A percentile compares a stretch with the other conserved stretches of the same genome.
Evolutionary conservation across 1,139 yeast genomes (phyloP).

Genomic region (Saccharomyces hybrid): DNA sequence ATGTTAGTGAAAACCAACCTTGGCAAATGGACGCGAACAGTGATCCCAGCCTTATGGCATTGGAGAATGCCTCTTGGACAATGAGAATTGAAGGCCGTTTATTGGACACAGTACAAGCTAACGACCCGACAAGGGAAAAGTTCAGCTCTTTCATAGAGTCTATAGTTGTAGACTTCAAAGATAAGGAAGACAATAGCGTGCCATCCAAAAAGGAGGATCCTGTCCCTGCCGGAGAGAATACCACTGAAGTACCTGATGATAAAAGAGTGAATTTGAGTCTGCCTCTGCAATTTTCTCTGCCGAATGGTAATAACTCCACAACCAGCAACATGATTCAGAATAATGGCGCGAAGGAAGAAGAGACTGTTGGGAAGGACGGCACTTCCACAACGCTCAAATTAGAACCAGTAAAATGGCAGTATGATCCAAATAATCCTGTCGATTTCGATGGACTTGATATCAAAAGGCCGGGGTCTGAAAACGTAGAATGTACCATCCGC

Average conservation of each 20-base stretch:
- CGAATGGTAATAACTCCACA: background rate
- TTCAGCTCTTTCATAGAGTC: slow-evolving; percentile 81
- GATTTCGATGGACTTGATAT: slow-evolving; percentile 79
- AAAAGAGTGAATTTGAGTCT: background rate
- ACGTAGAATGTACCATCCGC: slow-evolving; percentile 57
- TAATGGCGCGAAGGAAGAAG: background rate
- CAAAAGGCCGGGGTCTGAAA: slow-evolving; percentile 57
- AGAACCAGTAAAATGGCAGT: slow-evolving; percentile 54
- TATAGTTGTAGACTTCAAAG: slow-evolving; percentile 64
- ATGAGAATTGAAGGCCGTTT: slow-evolving; percentile 81
- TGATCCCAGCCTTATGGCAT: slow-evolving; percentile 22
- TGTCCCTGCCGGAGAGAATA: background rate
- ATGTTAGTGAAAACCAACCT: slow-evolving; percentile 77
- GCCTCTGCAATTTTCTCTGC: background rate
- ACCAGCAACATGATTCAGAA: background rate
- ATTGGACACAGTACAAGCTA: slow-evolving; percentile 39
- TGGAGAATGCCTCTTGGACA: slow-evolving; percentile 49
- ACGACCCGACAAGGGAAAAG: slow-evolving; percentile 42
- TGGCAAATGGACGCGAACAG: slow-evolving; percentile 52
- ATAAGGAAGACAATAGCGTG: background rate
- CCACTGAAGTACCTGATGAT: background rate
- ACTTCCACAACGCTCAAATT: background rate
- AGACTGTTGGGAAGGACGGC: background rate
- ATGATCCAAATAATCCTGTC: slow-evolving; percentile 36
- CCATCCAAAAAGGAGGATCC: background rate